phyloP scores from a whole-genome alignment of 2,329 filamentous ascomycete species.

The Diaporthe ilicicola region DNA sequence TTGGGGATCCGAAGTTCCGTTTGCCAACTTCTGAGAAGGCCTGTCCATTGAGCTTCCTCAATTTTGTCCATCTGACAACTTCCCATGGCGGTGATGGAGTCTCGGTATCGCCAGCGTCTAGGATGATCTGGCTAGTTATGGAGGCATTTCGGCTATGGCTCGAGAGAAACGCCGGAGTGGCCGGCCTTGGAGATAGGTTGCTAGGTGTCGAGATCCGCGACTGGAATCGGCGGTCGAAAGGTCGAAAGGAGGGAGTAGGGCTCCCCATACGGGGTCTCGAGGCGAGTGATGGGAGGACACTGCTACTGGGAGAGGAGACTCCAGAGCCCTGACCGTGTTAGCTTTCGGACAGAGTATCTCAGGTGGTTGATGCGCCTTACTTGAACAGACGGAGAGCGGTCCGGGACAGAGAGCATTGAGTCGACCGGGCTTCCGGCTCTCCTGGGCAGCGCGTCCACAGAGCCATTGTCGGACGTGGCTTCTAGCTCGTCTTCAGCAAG shows the following conservation, averaged over 20 bases:
- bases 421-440: slow-evolving; percentile 73
- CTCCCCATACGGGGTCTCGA: slow-evolving; percentile 72
- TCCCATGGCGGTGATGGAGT: slow-evolving; percentile 89
- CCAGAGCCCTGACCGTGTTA: slow-evolving; percentile 60
- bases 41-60: slow-evolving; percentile 88
- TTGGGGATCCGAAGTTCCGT: slow-evolving; percentile 91
- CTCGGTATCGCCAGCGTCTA: slow-evolving; percentile 72
- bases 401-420: slow-evolving; percentile 77
- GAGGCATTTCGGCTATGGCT: slow-evolving; percentile 84
- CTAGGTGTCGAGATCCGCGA: slow-evolving; percentile 77
- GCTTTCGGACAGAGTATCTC: slow-evolving; percentile 4
- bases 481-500: slow-evolving; percentile 54
- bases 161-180: slow-evolving; percentile 81
- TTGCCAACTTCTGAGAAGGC: slow-evolving; percentile 92
- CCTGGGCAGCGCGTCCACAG: slow-evolving; percentile 58
- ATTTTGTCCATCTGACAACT: slow-evolving; percentile 92
- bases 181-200: slow-evolving; percentile 69
- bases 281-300: slow-evolving; percentile 73
- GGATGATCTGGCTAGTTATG: slow-evolving; percentile 72
- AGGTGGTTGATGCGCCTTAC: slow-evolving; percentile 50
- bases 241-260: slow-evolving; percentile 84
- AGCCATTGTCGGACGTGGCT: slow-evolving; percentile 60
- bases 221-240: slow-evolving; percentile 94
- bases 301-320: slow-evolving; percentile 76
- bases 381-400: slow-evolving; percentile 85